A percentile compares a stretch with the other conserved stretches of the same genome.
phyloP scores from a whole-genome alignment of 1,284 basidiomycete genomes.

The Psilocybe mexicana region DNA sequence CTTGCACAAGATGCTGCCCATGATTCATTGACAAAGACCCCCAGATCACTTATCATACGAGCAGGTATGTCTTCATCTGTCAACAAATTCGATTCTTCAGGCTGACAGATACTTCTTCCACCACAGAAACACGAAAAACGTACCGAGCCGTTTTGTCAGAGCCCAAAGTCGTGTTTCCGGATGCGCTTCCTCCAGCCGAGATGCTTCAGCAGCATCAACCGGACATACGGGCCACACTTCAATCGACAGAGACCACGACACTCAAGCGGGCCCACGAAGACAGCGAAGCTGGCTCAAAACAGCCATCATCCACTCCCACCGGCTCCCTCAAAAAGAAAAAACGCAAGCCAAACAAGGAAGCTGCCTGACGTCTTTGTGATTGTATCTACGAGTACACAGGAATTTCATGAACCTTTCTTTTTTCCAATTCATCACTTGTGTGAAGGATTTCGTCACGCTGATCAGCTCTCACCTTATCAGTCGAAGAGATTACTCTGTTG shows the following conservation, averaged over 20 bases:
- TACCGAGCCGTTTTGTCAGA: conserved; percentile 76
- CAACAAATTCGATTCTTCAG: background rate
- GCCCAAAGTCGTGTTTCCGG: conserved; percentile 60
- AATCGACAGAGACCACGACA: background rate
- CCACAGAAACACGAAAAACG: conserved; percentile 46
- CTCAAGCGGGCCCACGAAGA: conserved; percentile 16
- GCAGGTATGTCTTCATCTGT: conserved; percentile 56
- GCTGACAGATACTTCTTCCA: background rate
- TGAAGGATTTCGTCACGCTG: background rate
- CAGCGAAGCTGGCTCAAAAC: background rate
- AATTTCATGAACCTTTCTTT: background rate
- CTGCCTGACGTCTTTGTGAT: background rate
- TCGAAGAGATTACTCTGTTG: too few species aligned
- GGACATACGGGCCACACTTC: background rate
- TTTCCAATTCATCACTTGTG: background rate
- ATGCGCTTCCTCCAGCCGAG: background rate
- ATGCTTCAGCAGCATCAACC: background rate
- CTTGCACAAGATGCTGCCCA: conserved; percentile 67
- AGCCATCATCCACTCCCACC: background rate
- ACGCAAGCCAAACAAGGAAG: conserved; percentile 23
- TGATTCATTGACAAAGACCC: conserved; percentile 56
- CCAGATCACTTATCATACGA: conserved; percentile 67
- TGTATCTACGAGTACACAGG: background rate
- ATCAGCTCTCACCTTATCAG: too few species aligned
- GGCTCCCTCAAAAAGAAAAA: conserved; percentile 24